A percentile compares a stretch with the other conserved stretches of the same genome.
These are phyloP conservation scores for Pseudofabraea citricarpa DNA, from an alignment of 2,329 filamentous ascomycete species.

Conservation along the genomic window DNA sequence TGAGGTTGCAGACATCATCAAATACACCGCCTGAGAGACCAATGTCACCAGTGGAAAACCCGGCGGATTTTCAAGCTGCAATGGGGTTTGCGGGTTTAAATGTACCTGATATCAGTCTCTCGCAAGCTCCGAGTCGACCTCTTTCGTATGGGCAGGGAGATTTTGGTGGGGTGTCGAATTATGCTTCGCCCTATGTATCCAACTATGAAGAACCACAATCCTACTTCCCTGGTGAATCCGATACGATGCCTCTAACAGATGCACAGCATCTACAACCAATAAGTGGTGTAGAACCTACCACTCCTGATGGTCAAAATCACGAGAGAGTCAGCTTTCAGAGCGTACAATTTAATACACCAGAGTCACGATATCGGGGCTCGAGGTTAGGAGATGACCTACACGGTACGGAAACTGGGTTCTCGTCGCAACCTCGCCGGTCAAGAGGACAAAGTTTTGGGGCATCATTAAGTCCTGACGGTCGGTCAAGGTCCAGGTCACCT, in stretches of 20 bases:
- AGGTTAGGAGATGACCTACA: constrained; percentile 56
- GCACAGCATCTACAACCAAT: constrained; percentile 50
- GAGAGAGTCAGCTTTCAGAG: constrained; percentile 48
- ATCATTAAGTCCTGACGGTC: constrained; percentile 46
- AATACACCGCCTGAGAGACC: too few species aligned
- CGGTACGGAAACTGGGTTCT: constrained; percentile 52
- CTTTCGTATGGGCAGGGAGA: constrained; percentile 20
- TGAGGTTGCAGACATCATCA: constrained; percentile 18
- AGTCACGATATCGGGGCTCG: constrained; percentile 34
- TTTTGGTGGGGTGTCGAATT: constrained; percentile 20
- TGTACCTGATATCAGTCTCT: constrained; percentile 25
- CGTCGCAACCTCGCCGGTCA: constrained; percentile 30
- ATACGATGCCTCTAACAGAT: constrained; percentile 55
- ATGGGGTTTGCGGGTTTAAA: constrained; percentile 29
- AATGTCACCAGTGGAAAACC: constrained; percentile 23
- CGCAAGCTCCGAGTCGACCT: constrained; percentile 18
- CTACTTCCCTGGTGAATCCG: constrained; percentile 42
- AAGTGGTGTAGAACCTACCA: constrained; percentile 35
- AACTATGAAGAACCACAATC: constrained; percentile 17
- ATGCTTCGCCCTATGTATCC: constrained; percentile 6
- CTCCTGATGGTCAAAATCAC: constrained; percentile 36
- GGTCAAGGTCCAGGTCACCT: constrained; percentile 47
- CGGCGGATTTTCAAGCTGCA: constrained; percentile 25
- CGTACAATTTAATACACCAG: constrained; percentile 41
- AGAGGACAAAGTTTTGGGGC: constrained; percentile 53